phyloP scores from a whole-genome alignment of 139 green algal genomes.

The Klebsormidium nitens region DNA sequence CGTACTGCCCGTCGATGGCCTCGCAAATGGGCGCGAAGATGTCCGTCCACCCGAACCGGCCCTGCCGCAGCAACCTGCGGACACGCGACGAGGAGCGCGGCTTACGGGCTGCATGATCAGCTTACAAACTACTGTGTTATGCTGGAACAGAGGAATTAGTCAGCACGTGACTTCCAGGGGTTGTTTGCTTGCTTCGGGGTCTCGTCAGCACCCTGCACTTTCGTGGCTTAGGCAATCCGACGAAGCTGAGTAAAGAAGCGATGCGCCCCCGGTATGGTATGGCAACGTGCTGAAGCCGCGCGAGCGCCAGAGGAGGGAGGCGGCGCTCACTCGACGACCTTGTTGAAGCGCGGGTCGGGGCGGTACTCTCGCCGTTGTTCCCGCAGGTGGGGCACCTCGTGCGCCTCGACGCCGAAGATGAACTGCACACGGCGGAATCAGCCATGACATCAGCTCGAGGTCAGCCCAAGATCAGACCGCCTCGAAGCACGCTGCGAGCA shows the following conservation, averaged over 20 bases:
- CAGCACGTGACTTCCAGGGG: neutral
- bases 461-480: too few relatives aligned
- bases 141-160: constrained; percentile 23
- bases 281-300: neutral
- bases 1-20: constrained; percentile 54
- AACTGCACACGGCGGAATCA: constrained; percentile 53
- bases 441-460: too few relatives aligned
- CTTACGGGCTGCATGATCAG: constrained; percentile 49
- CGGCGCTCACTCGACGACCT: constrained; percentile 46
- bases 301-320: neutral
- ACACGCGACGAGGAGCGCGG: too few relatives aligned
- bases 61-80: constrained; percentile 60
- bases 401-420: constrained; percentile 62
- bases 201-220: neutral
- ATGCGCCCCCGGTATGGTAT: too few relatives aligned
- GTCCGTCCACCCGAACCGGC: constrained; percentile 91
- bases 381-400: constrained; percentile 59
- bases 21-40: constrained; percentile 90
- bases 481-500: too few relatives aligned
- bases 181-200: neutral
- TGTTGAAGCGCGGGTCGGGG: constrained; percentile 55
- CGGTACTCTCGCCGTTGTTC: constrained; percentile 61
- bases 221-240: too few relatives aligned
- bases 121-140: constrained; percentile 52
- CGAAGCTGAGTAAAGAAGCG: too few relatives aligned